Evolutionary conservation across 2,329 filamentous ascomycete genomes (phyloP), one percentile per base, ranked within the genome.

Genomic region (Colletotrichum sp.): DNA sequence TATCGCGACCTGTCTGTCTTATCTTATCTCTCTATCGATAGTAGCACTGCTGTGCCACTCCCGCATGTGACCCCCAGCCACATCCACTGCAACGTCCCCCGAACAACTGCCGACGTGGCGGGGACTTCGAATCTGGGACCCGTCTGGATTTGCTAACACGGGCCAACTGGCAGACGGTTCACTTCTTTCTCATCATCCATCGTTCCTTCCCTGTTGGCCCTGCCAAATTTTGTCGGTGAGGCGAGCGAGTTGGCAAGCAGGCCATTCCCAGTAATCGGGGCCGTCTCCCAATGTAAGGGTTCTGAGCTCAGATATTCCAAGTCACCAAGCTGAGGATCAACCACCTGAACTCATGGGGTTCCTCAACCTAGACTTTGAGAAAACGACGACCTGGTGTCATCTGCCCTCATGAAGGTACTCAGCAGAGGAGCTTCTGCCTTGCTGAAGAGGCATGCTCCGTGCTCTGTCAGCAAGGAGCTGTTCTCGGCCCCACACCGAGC

Each of bases 171-270:
- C n/a, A 48, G n/a, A 48, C 43, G 10, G 43, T 48, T 2, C 43
- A 48, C 2, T 2, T 2, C 18, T n/a, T 48, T 12, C 39, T 0
- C 39, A 48, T 48, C 39, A 1, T 2, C 39, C 1, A 12, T 43
- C 18, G 0, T 12, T 48, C 18, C 18, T 48, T 48, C 39, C 39
- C 39, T 43, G 0, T n/a, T n/a, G 39, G 18, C 39, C 18, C 39
- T 43, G 18, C 39, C 39, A 43, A 12, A 1, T 43, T n/a, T n/a
- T 1, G 1, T 43, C 0, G 0, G 39, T n/a, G 3, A 43, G 18
- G 39, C 39, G 39, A 43, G 18, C 39, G 39, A 43, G 18, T 43
- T 43, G 18, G 39, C 39, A 43, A 43, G 39, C 18, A 43, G 39
- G 39, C 0, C 39, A 43, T 43, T 43, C 9, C 9, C 9, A n/a